Conservation (phyloP, 495 filamentous ascomycete genomes). For the Penicilliopsis zonata region DNA sequence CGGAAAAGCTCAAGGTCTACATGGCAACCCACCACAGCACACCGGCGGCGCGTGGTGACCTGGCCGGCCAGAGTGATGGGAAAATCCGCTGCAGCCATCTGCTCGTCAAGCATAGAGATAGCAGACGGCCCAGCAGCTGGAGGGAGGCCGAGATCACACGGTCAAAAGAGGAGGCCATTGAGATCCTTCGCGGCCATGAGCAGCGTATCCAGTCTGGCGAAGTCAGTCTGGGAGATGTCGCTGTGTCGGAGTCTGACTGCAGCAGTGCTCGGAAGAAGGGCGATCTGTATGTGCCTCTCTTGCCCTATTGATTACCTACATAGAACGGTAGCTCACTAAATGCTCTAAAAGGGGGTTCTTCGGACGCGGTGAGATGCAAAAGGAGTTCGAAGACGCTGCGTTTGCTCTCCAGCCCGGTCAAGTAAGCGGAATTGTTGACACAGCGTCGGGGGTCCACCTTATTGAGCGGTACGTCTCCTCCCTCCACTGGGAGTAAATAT, state of each 20-base stretch:
- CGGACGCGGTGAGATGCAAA: conserved; percentile 90
- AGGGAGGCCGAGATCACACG: conserved; percentile 78
- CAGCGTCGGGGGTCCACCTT: conserved; percentile 88
- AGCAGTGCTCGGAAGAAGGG: conserved; percentile 88
- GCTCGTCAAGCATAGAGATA: conserved; percentile 83
- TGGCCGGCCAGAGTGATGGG: conserved; percentile 43
- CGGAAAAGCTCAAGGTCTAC: conserved; percentile 80
- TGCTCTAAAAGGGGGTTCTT: conserved; percentile 62
- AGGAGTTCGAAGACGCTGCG: conserved; percentile 93
- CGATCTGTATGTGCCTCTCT: conserved; percentile 53
- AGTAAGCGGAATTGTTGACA: conserved; percentile 76
- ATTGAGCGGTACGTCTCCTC: conserved; percentile 88
- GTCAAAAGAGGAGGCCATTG: conserved; percentile 72
- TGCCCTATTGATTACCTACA: not conserved
- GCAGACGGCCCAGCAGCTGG: conserved; percentile 84
- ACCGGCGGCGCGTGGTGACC: conserved; percentile 36
- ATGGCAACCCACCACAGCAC: conserved; percentile 74
- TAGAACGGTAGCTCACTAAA: conserved; percentile 15
- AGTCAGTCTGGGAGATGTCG: conserved; percentile 62
- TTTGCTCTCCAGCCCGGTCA: conserved; percentile 78
- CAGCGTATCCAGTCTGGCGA: conserved; percentile 57
- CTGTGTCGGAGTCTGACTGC: conserved; percentile 83
- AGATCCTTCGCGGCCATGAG: conserved; percentile 63
- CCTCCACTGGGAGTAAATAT: too few species aligned
- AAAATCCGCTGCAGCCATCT: conserved; percentile 90